phyloP scores from a whole-genome alignment of 2,329 filamentous ascomycete species.

The Dothidotthia symphoricarpi region DNA sequence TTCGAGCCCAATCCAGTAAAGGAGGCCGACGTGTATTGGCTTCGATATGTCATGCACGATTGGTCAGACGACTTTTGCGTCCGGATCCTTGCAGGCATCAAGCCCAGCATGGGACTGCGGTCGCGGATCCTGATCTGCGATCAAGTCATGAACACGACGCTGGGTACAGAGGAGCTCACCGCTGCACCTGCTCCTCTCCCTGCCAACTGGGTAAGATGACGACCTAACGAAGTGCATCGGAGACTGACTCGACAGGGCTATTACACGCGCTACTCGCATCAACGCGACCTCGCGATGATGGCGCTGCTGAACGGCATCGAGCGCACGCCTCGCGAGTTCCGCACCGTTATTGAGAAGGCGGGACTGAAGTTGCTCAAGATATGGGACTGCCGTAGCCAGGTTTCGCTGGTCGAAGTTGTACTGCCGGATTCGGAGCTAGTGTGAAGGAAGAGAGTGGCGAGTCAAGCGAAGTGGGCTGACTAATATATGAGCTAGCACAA shows the following conservation, averaged over 20 bases:
- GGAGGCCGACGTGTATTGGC: slow-evolving; percentile 35
- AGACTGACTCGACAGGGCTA: no score
- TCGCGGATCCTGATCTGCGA: slow-evolving; percentile 36
- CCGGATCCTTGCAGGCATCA: slow-evolving; percentile 26
- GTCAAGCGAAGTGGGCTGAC: no score
- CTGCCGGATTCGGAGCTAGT: background rate
- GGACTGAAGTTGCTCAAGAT: slow-evolving; percentile 35
- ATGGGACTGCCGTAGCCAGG: slow-evolving; percentile 35
- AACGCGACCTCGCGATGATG: slow-evolving; percentile 39
- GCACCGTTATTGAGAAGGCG: slow-evolving; percentile 25
- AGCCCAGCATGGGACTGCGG: slow-evolving; percentile 26
- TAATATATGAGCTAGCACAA: no score
- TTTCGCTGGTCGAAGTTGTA: slow-evolving; percentile 27
- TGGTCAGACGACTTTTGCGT: slow-evolving; percentile 31
- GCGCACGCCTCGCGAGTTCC: slow-evolving; percentile 35
- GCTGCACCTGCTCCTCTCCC: slow-evolving; percentile 34
- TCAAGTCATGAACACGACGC: slow-evolving; percentile 42
- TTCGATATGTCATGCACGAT: slow-evolving; percentile 37
- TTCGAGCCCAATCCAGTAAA: slow-evolving; percentile 30
- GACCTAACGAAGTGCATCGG: no score
- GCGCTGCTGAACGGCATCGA: slow-evolving; percentile 41
- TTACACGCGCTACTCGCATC: slow-evolving; percentile 33
- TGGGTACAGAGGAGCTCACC: slow-evolving; percentile 26
- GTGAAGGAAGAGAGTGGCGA: no score
- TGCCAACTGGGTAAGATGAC: no score